phyloP scores from a whole-genome alignment of 192 early-diverging fungal genomes.

The Kappamyces sp. region DNA sequence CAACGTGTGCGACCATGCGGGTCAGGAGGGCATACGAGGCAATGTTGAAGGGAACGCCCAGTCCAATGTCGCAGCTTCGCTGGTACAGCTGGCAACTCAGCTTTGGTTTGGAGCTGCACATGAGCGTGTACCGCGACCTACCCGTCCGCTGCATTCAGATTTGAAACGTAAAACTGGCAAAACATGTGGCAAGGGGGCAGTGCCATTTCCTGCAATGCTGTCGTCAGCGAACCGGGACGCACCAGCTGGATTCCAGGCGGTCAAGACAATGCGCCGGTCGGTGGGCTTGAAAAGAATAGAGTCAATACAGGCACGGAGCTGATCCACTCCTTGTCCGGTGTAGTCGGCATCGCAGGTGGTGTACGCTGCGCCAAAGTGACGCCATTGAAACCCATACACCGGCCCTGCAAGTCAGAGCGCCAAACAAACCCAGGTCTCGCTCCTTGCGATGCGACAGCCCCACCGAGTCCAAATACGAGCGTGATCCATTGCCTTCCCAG shows the following conservation, averaged over 20 bases:
- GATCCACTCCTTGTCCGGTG: constrained; percentile 86
- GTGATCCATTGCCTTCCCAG: constrained; percentile 75
- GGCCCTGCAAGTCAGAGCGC: not conserved
- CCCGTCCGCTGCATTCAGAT: constrained; percentile 33
- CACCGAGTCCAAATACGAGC: constrained; percentile 80
- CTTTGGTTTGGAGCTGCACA: constrained; percentile 28
- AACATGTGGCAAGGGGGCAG: constrained; percentile 97
- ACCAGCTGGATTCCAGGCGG: constrained; percentile 98
- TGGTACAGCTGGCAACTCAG: constrained; percentile 96
- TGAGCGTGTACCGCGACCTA: too few relatives aligned
- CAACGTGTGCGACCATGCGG: constrained; percentile 82
- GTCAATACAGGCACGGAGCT: constrained; percentile 78
- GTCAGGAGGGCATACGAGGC: constrained; percentile 92
- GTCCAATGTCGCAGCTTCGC: constrained; percentile 86
- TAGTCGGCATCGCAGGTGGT: constrained; percentile 78
- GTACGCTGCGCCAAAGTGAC: constrained; percentile 96
- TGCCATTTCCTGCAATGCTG: constrained; percentile 63
- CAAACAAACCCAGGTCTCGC: constrained; percentile 79
- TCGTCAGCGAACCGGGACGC: constrained; percentile 3
- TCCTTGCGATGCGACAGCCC: constrained; percentile 68
- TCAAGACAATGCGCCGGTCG: constrained; percentile 87
- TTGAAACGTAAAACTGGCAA: constrained; percentile 93
- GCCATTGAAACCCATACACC: constrained; percentile 98
- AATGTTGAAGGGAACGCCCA: constrained; percentile 99
- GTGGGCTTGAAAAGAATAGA: constrained; percentile 80